Base-by-base conservation (phyloP, 2,329 filamentous ascomycete genomes). In the Penicillium glabrum region DNA sequence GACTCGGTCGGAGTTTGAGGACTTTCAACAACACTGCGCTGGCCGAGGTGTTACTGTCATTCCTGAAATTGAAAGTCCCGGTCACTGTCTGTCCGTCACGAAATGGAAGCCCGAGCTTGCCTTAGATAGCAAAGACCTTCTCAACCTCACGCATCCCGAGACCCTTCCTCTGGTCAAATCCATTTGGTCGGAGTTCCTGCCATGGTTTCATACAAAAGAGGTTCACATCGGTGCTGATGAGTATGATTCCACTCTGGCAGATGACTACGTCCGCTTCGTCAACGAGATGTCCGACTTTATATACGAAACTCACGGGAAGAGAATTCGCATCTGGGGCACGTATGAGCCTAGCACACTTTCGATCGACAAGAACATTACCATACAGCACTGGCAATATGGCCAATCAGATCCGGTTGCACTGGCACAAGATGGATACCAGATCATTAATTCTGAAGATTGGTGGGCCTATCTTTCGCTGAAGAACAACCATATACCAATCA, bases 101-200 rank as follows among this genome's bases (percentile, higher is more conserved):
- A 83, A 86, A 62, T 86, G 84, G 83, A 83, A 81, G 58, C 83
- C 83, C 0, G 77, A 85, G 58, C 68, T 86, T 16, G 83, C 78
- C 0, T 70, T 84, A 11, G 66, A 70, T 3, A 78, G 82, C 53
- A 68, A 79, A 5, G 83, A 81, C 46, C 70, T 85, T 51, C 69
- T 86, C 5, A 85, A 86, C 57, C 77, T 86, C 46, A 79, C 80
- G 0, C 76, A 85, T 54, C 82, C 82, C 0, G 80, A 83, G 1
- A 80, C 82, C 0, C 78, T 84, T 35, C 79, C 82, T 0, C 78
- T 79, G 0, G 75, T 85, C 66, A 75, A 84, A 63, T 72, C 76
- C 0, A 81, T 84, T 48, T 85, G 82, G 82, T 82, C 50, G 78
- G 78, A 78, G 0, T 84, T 84, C 54, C 62, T 85, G 4, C 79